A percentile compares a stretch with the other conserved stretches of the same genome.
Conservation (phyloP, 495 filamentous ascomycete genomes). For the Chaetomium tenue region DNA sequence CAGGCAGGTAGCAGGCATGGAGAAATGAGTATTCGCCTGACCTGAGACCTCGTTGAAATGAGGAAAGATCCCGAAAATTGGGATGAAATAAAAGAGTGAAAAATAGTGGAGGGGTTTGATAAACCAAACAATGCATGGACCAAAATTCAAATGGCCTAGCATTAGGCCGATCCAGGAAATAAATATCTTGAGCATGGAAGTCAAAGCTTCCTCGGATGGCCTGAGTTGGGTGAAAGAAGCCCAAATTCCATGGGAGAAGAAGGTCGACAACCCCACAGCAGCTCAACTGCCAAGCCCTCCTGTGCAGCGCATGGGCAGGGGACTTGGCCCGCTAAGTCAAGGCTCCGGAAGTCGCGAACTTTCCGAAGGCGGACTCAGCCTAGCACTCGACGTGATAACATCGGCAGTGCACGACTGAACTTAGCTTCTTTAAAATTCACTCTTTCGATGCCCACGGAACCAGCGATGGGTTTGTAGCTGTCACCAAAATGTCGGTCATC, state of each 20-base stretch:
- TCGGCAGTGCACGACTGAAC: conserved; percentile 4
- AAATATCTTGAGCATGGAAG: too few relatives aligned
- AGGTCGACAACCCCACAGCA: too few relatives aligned
- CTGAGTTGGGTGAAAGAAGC: too few relatives aligned
- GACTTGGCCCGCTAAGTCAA: not conserved
- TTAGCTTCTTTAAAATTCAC: not conserved
- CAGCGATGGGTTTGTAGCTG: conserved; percentile 28
- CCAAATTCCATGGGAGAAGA: too few relatives aligned
- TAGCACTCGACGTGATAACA: not conserved
- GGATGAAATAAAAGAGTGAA: too few relatives aligned
- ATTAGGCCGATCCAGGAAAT: too few relatives aligned
- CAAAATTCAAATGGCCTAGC: not conserved
- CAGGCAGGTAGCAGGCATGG: too few relatives aligned
- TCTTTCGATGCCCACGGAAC: not conserved
- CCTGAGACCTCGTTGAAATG: not conserved
- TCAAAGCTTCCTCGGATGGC: too few relatives aligned
- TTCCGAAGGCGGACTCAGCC: not conserved
- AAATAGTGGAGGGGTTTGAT: not conserved
- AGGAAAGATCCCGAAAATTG: not conserved
- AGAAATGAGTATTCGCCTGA: too few relatives aligned
- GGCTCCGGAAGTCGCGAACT: not conserved
- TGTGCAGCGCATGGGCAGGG: too few relatives aligned
- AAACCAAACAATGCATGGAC: not conserved
- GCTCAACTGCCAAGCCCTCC: not conserved
- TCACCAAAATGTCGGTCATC: conserved; percentile 72